Base-by-base conservation (phyloP, 2,329 filamentous ascomycete genomes). In the Coniochaeta prunicola region DNA sequence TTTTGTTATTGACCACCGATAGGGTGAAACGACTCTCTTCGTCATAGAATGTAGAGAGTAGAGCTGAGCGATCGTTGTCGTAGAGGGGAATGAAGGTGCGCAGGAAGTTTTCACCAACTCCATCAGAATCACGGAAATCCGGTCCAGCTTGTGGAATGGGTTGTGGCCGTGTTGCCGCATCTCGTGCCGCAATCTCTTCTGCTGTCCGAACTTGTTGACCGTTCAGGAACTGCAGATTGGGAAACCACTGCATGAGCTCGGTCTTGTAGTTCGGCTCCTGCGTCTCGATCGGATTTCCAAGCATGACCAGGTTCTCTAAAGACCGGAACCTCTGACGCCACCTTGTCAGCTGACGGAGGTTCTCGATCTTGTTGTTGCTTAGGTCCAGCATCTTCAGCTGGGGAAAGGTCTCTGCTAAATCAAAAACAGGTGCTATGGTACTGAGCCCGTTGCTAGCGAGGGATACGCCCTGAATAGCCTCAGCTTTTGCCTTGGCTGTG, bases 311-410 rank as follows among this genome's bases (percentile, higher is more conserved):
- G 57, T 92, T 92, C 68, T 96, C 86, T 12, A 97, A 80, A 59
- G 85, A 78, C 57, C 81, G 85, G 68, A 97, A 92, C 58, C 89
- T 91, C 68, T 86, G 84, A 61, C 87, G 87, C 92, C 92, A 97
- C 33, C 79, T 82, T 57, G 86, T 82, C 53, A 99, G 73, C 10
- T 83, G 82, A 59, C 85, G 83, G 56, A 91, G 73, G 57, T 83
- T 84, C 60, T 81, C 78, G 66, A 99, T 84, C 42, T 86, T 83
- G 74, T 97, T 97, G 69, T 87, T 84, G 58, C 91, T 94, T 28
- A 97, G 82, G 65, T 97, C 93, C 13, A 99, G 84, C 64, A 96
- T 92, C 70, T 91, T 87, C 60, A 97, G 78, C 61, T 92, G 88
- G 0, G 92, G 91, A 58, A 97, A 90, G 0, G 90, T 91, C 57